Base-by-base conservation (phyloP, 345 rosid genomes). In the Populus nigra region DNA sequence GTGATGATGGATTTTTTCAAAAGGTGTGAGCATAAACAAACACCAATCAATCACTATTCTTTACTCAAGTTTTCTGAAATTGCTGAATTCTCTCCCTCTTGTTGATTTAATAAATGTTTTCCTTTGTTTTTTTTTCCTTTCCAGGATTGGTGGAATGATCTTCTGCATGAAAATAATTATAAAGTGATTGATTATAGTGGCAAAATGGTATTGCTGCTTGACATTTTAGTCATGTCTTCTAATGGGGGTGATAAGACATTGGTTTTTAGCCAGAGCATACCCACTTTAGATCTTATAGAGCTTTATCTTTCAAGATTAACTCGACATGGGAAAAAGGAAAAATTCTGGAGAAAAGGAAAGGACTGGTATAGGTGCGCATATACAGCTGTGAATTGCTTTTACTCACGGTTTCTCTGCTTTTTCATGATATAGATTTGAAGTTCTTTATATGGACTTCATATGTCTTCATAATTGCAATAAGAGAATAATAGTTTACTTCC, bases 71-170 rank as follows among this genome's bases (percentile, higher is more conserved):
- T 59, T 59, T 59, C 65, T n/a, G 15, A 59, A 59, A 59, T n/a
- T 23, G 25, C 20, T 71, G 22, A 5, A 43, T 38, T 39, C 61
- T n/a, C 62, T 18, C 73, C 33, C 27, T 62, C 29, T 70, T 65
- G 67, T 25, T 72, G 17, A 22, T 18, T 43, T 27, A 13, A 10
- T 25, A 17, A 18, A 23, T 11, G 39, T 75, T 67, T 61, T 20
- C 22, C 16, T 12, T 0, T 17, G 1, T 69, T 66, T 2, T 78
- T 63, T 73, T n/a, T 80, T 15, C 73, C 63, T 77, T 77, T 49
- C 57, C 85, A 96, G 99, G 94, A 85, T 84, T 94, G 99, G 99
- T 96, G 99, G 97, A 91, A 89, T 80, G 98, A 94, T 86, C 91
- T 96, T 85, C 92, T 96, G 79, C 87, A 75, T 66, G 90, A 88